Base-by-base conservation (phyloP, 106 monocot species). In the Platanthera guangdongensis region DNA sequence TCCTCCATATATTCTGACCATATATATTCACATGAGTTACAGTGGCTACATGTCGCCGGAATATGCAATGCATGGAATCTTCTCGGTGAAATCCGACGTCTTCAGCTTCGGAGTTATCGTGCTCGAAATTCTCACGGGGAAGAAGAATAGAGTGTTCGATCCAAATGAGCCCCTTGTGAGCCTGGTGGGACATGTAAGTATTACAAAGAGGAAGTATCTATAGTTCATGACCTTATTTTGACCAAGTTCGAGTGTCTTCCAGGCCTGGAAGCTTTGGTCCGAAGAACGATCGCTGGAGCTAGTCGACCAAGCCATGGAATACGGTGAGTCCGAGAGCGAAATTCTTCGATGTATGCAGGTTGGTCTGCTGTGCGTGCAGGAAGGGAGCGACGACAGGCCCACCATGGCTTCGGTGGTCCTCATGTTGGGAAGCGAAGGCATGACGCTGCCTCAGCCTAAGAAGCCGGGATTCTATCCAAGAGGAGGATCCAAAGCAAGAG, bases 291-390 rank as follows among this genome's bases (percentile, higher is more conserved):
- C 50, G 52, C 48, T 78, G 71, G 74, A 87, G 13, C 11, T 83
- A 2, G 51, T 81, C 10, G 81, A 83, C 78, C 25, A 47, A 15
- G 54, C 71, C 4, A 68, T 83, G 6, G 19, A 15, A 1, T 0
- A 7, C 39, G 51, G 60, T 50, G 45, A 74, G 72, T 47, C 70
- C 10, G 53, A 21, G n/a, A 9, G 7, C 5, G 74, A 84, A 70
- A 51, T 77, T n/a, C 5, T 82, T 16, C 78, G 79, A 25, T 84
- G 78, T 22, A 81, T 87, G 45, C 75, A 84, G 10, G 80, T 87
- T 2, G 87, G 84, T 32, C 77, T 87, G 2, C 32, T 82, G 2
- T 84, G 87, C 54, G 76, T 87, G 16, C 84, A 84, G 57, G 84
- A 81, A 51, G 15, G 76, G 1, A 68, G 77, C 7, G 77, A 67